Base-by-base conservation (phyloP, 495 filamentous ascomycete species). In the Apiosordaria backusii region DNA sequence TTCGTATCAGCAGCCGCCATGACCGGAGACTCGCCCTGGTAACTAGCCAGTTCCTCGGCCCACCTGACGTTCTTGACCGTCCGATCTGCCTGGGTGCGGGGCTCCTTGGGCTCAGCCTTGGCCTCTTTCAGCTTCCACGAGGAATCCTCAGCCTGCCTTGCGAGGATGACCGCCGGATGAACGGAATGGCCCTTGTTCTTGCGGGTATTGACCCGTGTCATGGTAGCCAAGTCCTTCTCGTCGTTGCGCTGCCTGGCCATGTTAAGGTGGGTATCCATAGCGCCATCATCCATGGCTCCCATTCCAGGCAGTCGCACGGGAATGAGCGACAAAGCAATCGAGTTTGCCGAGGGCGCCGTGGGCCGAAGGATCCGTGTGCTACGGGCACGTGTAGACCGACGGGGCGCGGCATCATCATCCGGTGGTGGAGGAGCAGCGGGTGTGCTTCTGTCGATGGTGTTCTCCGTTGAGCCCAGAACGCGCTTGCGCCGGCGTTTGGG, bases 181-280 rank as follows among this genome's bases (percentile, higher is more conserved):
- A 77, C 61, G 0, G 78, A 68, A 60, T 71, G 75, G 60, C 73
- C 81, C 72, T 86, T 86, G 72, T 87, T 87, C 69, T 83, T 85
- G 40, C 83, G 78, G 1, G 84, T 87, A 69, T 87, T 87, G 57
- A 70, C 68, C 9, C 78, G 63, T 0, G 84, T 86, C 18, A 83
- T 57, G 19, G 79, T 70, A 4, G 78, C 79, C 15, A 85, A 68
- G 60, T 84, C 81, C 68, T 85, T 84, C 35, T 84, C 83, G 54
- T 84, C 82, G 58, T 70, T 76, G 61, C 74, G 72, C 72, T 67
- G 64, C 75, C 70, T 66, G 62, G 68, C 63, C 59, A 64, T 57
- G 24, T 64, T 52, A 19, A 71, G 54, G 57, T 67, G 66, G 7
- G 65, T n/a, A n/a, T 67, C 69, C 22, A 64, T 22, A 26, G 50